Base-by-base conservation (phyloP, 208 protist species). In the Trypanosomatidae sp. region DNA sequence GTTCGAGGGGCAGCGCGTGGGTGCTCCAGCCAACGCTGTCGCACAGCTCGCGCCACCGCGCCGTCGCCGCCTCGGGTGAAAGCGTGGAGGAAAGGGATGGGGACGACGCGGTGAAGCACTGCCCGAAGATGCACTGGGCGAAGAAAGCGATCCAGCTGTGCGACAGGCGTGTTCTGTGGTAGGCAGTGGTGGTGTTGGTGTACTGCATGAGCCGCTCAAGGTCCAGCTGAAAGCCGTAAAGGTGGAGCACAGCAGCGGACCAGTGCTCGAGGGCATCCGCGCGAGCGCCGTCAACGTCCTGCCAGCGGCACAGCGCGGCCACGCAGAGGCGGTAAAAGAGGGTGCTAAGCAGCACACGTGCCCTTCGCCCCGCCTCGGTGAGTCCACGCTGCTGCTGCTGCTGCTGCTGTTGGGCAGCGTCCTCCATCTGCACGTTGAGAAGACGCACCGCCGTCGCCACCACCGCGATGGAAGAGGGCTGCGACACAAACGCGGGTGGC, bases 11-110 rank as follows among this genome's bases (percentile, higher is more conserved):
- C 50, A 92, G 47, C 36, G 74, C 76, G 46, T 74, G 73, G 10
- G 62, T 17, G 62, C 89, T 94, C 89, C 89, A 94, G 62, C 87
- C 84, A 28, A 91, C 55, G 36, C 70, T 77, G 58, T 82, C 75
- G 66, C 89, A 94, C 50, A 90, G 66, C 25, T 62, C 58, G 0
- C 52, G 47, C 89, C 89, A 93, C n/a, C 65, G 68, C 60, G 59
- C 76, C 49, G 22, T 66, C 8, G 75, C 69, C 50, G 56, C 59
- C 55, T 73, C 75, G n/a, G 46, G 44, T 12, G 72, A 62, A 8
- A 52, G 47, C 52, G 68, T 44, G 25, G 68, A n/a, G n/a, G n/a
- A n/a, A n/a, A n/a, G n/a, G n/a, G n/a, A n/a, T n/a, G n/a, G n/a
- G n/a, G n/a, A 64, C 22, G 71, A 55, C 13, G 60, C 53, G 39